Evolutionary conservation across 2,329 filamentous ascomycete species (phyloP), one percentile per base, ranked within the genome.

Genomic region (Ceratocystis albifundus): DNA sequence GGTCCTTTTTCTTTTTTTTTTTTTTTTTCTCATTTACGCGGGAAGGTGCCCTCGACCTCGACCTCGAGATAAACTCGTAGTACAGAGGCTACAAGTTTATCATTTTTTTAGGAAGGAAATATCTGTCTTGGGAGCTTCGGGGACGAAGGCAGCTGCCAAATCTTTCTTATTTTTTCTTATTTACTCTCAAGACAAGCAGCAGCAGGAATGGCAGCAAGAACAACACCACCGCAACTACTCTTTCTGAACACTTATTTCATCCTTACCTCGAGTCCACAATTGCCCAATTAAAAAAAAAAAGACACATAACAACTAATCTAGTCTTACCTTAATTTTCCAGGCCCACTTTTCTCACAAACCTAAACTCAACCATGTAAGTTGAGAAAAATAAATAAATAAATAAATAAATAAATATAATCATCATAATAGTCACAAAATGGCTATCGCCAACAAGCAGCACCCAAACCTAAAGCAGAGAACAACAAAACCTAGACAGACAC

Each of bases 281-380:
- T 32, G 55, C 30, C 55, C 28, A 32, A n/a, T n/a, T n/a, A 22
- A 48, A 48, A 48, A 48, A 48, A 48, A 48, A 28, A 53, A 53
- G 5, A 15, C 22, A 48, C 22, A 53, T 25, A 10, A 4, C 22
- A 25, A 20, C 20, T 15, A 10, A 22, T n/a, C 48, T 22, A 53
- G 48, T 28, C 48, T 53, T 59, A 32, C 55, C 55, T 59, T 59
- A 59, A 59, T 59, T 59, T 59, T n/a, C 15, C 4, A 7, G 55
- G 0, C 17, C 55, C 55, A 36, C 55, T 59, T 59, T 59, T 59
- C 22, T n/a, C 36, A 59, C 55, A 10, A 59, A 59, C 55, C 28
- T 59, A 32, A 59, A 59, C 25, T 59, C 8, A 25, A 59, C 55
- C 55, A n/a, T 59, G 28, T n/a, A 59, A 59, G 30, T 59, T 6